Evolutionary conservation across 1,284 basidiomycete genomes (phyloP).

Genomic region (Trichosporon inkin): DNA sequence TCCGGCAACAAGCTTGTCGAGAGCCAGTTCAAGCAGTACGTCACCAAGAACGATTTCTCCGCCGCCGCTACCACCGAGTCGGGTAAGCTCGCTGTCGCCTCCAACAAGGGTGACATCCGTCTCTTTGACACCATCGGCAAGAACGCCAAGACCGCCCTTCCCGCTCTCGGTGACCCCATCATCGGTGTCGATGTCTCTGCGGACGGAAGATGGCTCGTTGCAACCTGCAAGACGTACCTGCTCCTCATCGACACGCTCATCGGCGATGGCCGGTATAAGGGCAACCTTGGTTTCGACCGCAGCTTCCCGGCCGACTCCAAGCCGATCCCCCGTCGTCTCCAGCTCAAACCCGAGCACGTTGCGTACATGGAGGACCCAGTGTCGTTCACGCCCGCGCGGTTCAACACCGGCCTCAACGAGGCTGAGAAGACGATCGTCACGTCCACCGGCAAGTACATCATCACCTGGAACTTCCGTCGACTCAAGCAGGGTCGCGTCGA

Average conservation of each 20-base stretch:
- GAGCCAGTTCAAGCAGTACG: conserved; percentile 93
- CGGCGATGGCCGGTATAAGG: conserved; percentile 81
- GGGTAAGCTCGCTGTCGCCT: conserved; percentile 88
- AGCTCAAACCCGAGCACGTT: conserved; percentile 86
- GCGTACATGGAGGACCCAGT: conserved; percentile 90
- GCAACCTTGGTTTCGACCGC: conserved; percentile 84
- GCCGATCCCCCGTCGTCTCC: conserved; percentile 83
- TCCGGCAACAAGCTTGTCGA: conserved; percentile 91
- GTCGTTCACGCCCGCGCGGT: conserved; percentile 88
- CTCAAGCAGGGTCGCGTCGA: conserved; percentile 87
- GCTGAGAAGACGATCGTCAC: conserved; percentile 95
- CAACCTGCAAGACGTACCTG: conserved; percentile 92
- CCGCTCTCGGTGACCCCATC: conserved; percentile 92
- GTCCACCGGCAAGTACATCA: conserved; percentile 88
- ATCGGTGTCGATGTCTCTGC: conserved; percentile 91
- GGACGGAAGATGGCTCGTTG: conserved; percentile 90
- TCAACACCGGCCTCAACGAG: conserved; percentile 81
- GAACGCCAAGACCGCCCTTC: conserved; percentile 98
- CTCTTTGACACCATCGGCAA: conserved; percentile 95
- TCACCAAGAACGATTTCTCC: conserved; percentile 91
- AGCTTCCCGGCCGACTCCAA: conserved; percentile 93
- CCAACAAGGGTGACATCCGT: conserved; percentile 94
- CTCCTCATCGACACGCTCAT: conserved; percentile 94
- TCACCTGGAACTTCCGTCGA: conserved; percentile 93
- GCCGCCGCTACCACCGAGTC: conserved; percentile 81